Percentiles rank a stretch among this genome's conserved stretches.
These are phyloP conservation scores for Arxiozyma telluris DNA, from an alignment of 1,139 yeast species.

Conservation along the genomic window DNA sequence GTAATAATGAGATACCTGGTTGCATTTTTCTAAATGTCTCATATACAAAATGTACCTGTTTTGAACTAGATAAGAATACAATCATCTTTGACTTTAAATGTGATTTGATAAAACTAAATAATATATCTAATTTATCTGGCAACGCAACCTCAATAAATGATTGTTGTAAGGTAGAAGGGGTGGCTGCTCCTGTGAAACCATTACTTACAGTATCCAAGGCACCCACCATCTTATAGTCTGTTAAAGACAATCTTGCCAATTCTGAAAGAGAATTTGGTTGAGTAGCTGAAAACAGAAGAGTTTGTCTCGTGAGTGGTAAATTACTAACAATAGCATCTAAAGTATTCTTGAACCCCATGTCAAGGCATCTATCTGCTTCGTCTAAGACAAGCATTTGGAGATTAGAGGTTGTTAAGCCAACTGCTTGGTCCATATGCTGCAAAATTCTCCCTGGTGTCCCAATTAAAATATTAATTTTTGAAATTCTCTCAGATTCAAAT, in stretches of 20 bases:
- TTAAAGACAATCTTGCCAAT: slow-evolving; percentile 77
- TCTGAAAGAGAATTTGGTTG: slow-evolving; percentile 83
- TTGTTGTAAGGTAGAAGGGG: slow-evolving; percentile 82
- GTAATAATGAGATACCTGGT: slow-evolving; percentile 91
- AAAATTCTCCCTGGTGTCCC: slow-evolving; percentile 95
- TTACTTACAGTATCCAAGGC: slow-evolving; percentile 30
- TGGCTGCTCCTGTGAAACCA: slow-evolving; percentile 43
- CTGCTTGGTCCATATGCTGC: slow-evolving; percentile 92
- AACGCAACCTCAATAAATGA: slow-evolving; percentile 63
- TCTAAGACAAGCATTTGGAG: slow-evolving; percentile 79
- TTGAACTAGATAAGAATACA: slow-evolving; percentile 85
- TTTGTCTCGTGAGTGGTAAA: slow-evolving; percentile 79
- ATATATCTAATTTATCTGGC: slow-evolving; percentile 72
- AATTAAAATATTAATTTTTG: slow-evolving; percentile 74
- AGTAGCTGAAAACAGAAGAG: slow-evolving; percentile 85
- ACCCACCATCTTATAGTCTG: slow-evolving; percentile 72
- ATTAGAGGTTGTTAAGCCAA: slow-evolving; percentile 72
- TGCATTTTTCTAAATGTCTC: slow-evolving; percentile 86
- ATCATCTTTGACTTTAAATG: slow-evolving; percentile 79
- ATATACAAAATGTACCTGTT: slow-evolving; percentile 89
- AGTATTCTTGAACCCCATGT: slow-evolving; percentile 91
- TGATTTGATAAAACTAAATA: slow-evolving; percentile 84
- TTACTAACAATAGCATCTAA: slow-evolving; percentile 78
- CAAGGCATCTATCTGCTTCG: slow-evolving; percentile 93
- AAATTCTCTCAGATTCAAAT: slow-evolving; percentile 77